A percentile compares a stretch with the other conserved stretches of the same genome.
phyloP scores from a whole-genome alignment of 805 yeast genomes.

The Candida wancherniae region DNA sequence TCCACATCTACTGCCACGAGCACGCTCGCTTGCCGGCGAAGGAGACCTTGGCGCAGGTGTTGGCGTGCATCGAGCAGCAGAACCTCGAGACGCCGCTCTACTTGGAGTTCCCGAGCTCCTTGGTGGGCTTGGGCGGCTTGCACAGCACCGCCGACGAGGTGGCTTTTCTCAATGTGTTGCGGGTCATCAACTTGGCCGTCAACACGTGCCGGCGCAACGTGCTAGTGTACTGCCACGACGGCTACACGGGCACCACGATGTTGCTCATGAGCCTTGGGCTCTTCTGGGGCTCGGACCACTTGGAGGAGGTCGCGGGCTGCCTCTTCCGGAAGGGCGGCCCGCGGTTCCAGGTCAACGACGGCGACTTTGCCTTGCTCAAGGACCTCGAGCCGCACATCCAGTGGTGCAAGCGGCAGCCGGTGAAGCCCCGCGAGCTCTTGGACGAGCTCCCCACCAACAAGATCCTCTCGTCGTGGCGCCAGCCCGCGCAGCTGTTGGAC shows the following conservation, averaged over 20 bases:
- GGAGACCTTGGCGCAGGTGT: conserved; percentile 9
- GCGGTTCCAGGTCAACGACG: conserved; percentile 27
- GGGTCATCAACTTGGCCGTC: conserved; percentile 21
- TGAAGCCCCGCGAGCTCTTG: conserved; percentile 3
- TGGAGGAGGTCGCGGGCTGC: conserved; percentile 24
- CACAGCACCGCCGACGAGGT: conserved; percentile 24
- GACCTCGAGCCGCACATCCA: conserved; percentile 27
- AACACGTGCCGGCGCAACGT: conserved; percentile 18
- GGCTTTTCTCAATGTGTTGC: conserved; percentile 26
- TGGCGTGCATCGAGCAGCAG: conserved; percentile 7
- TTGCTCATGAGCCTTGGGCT: conserved; percentile 18
- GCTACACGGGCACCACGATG: conserved; percentile 33
- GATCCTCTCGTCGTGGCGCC: conserved; percentile 1
- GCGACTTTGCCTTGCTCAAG: conserved; percentile 26
- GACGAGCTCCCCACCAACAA: conserved; percentile 3
- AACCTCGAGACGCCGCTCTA: conserved; percentile 13
- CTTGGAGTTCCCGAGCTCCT: conserved; percentile 33
- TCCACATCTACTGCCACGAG: conserved; percentile 20
- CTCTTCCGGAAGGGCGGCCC: conserved; percentile 16
- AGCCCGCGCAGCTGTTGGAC: conserved; percentile 16
- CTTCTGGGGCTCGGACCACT: conserved; percentile 11
- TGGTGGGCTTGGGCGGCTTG: conserved; percentile 19
- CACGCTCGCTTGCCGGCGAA: conserved; percentile 17
- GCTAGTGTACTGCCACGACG: conserved; percentile 33
- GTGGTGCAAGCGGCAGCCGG: conserved; percentile 17